Evolutionary conservation across 768 basidiomycete species (phyloP).

Genomic region (Trametes maxima): DNA sequence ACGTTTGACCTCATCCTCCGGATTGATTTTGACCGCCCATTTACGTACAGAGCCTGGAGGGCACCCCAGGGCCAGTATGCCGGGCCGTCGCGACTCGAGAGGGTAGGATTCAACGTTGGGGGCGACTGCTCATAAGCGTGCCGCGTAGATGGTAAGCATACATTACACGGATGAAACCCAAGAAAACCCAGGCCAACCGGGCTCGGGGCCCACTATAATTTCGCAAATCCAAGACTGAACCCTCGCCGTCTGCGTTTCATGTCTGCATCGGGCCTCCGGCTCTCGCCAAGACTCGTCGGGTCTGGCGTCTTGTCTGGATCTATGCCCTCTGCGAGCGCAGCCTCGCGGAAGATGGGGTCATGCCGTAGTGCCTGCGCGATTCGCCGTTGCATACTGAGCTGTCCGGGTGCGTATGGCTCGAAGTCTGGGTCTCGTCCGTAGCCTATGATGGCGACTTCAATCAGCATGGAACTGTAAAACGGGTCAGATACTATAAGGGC

Average conservation of each 20-base stretch:
- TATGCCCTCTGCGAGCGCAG: conserved; percentile 29
- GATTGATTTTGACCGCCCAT: not conserved
- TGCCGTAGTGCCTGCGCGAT: conserved; percentile 46
- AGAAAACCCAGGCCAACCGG: not conserved
- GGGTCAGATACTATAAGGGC: not conserved
- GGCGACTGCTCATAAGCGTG: no score
- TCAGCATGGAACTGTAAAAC: conserved; percentile 45
- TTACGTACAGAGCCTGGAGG: conserved; percentile 5
- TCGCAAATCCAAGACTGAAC: conserved; percentile 3
- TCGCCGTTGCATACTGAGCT: conserved; percentile 43
- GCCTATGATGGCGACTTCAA: conserved; percentile 51
- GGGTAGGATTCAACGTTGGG: no score
- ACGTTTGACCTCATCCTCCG: not conserved
- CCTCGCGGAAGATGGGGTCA: conserved; percentile 30
- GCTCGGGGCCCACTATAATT: conserved; percentile 1
- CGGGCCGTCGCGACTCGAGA: not conserved
- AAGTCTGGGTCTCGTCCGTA: conserved; percentile 51
- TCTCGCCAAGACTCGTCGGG: conserved; percentile 11
- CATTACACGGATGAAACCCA: not conserved
- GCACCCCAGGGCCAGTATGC: no score
- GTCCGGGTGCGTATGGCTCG: conserved; percentile 44
- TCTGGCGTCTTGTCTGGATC: conserved; percentile 29
- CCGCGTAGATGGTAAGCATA: not conserved
- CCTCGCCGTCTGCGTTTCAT: conserved; percentile 7
- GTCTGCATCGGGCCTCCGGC: not conserved